Base-by-base conservation (phyloP, 2,329 filamentous ascomycete species). In the Xylaria polymorpha region DNA sequence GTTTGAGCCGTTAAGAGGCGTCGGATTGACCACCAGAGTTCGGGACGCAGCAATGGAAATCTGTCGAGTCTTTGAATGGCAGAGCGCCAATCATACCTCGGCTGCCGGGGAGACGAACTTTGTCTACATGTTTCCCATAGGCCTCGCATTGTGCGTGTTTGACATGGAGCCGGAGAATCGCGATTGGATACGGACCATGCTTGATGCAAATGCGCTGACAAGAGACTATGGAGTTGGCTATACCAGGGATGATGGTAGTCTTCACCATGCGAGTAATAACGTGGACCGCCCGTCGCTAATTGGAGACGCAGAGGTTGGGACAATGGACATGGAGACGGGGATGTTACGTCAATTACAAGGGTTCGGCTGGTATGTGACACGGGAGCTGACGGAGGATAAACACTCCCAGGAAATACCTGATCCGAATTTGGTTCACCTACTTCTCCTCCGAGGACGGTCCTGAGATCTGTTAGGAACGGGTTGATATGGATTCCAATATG, bases 91-190 rank as follows among this genome's bases (percentile, higher is more conserved):
- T 15, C 50, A 64, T 29, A 15, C 48, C 8, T 43, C 50, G 1
- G 10, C 22, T 8, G 8, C 39, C 29, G 46, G 22, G 57, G 61
- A 64, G 20, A 37, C 50, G 14, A 64, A 64, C 61, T 46, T 48
- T n/a, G 37, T 64, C 32, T 64, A 64, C 32, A 37, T 64, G 50
- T 56, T 64, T 46, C 61, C 61, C 9, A 56, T 64, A 12, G 43
- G 61, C 37, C 48, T 64, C 1, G 50, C 61, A n/a, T 37, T 64
- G 39, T 55, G 61, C 51, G 41, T 64, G 25, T 56, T 64, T 20
- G 61, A 64, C n/a, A 44, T 9, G 22, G 48, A 64, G 14, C 61
- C 61, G 18, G 48, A 43, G 14, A 50, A 7, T 37, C 61, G 25
- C 43, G 10, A 18, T 35, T 64, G 61, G 61, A 64, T 64, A 44